A percentile compares a stretch with the other conserved stretches of the same genome.
These are phyloP conservation scores for Neopestalotiopsis sp. DNA, from an alignment of 2,329 filamentous ascomycete genomes.

Conservation along the genomic window DNA sequence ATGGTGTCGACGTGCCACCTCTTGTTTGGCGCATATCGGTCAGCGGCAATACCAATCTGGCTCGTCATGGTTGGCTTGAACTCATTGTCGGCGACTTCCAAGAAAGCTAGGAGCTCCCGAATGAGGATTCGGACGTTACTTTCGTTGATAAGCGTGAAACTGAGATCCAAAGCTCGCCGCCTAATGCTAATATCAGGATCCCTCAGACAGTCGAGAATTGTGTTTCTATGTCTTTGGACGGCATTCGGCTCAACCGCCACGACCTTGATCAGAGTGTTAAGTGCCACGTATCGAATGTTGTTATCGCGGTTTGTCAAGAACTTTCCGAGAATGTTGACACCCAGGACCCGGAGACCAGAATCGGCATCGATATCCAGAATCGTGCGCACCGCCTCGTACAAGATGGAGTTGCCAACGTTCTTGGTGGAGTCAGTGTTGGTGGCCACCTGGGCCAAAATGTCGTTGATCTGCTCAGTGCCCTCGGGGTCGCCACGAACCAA, in stretches of 20 bases:
- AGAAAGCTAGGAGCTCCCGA: conserved; percentile 88
- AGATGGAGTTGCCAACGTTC: conserved; percentile 97
- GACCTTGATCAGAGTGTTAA: conserved; percentile 97
- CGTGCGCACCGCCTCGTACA: conserved; percentile 95
- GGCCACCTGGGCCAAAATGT: conserved; percentile 95
- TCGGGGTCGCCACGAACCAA: conserved; percentile 84
- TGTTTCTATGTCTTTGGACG: conserved; percentile 95
- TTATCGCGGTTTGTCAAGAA: conserved; percentile 99
- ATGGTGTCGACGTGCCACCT: conserved; percentile 99
- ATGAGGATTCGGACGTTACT: conserved; percentile 93
- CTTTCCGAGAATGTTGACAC: conserved; percentile 97
- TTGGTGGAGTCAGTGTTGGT: conserved; percentile 98
- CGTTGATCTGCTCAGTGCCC: conserved; percentile 96
- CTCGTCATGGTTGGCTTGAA: conserved; percentile 99
- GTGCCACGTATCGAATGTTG: conserved; percentile 96
- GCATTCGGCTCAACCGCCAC: conserved; percentile 98
- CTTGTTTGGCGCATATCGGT: conserved; percentile 95
- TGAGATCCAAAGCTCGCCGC: conserved; percentile 91
- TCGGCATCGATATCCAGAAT: conserved; percentile 99
- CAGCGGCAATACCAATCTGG: conserved; percentile 95
- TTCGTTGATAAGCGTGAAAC: conserved; percentile 98
- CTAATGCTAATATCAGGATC: conserved; percentile 99
- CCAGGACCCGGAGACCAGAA: conserved; percentile 88
- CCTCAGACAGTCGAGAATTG: conserved; percentile 92
- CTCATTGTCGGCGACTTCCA: conserved; percentile 96